phyloP scores from a whole-genome alignment of 768 basidiomycete genomes.

The Lentinula sp. region DNA sequence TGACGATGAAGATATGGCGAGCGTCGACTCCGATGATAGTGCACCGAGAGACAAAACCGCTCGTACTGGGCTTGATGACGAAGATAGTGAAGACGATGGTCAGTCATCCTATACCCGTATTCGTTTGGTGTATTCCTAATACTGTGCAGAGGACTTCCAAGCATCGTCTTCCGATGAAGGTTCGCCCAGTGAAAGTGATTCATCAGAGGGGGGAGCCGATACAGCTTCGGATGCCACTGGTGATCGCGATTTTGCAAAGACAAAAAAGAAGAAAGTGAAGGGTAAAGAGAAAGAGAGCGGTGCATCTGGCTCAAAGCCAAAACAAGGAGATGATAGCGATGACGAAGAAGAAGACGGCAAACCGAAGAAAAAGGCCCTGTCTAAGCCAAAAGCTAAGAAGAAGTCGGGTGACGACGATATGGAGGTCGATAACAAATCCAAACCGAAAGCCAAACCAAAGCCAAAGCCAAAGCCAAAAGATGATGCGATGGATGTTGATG shows the following conservation, averaged over 20 bases:
- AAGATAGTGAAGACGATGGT: conserved; percentile 76
- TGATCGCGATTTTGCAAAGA: conserved; percentile 55
- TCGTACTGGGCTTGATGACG: conserved; percentile 51
- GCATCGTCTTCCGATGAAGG: conserved; percentile 81
- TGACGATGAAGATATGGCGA: conserved; percentile 81
- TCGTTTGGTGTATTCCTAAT: background rate
- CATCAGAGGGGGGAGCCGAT: conserved; percentile 57
- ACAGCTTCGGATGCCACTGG: conserved; percentile 85
- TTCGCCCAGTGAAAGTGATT: conserved; percentile 76
- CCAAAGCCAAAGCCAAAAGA: conserved; percentile 31
- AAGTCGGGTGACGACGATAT: conserved; percentile 27
- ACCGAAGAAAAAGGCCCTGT: conserved; percentile 33
- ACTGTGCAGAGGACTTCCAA: conserved; percentile 75
- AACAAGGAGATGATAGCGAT: conserved; percentile 28
- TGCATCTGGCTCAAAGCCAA: conserved; percentile 24
- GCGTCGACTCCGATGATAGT: conserved; percentile 68
- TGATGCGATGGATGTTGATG: conserved; percentile 46
- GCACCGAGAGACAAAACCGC: conserved; percentile 42
- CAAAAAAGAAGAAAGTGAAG: conserved; percentile 39
- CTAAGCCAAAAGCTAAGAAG: conserved; percentile 45
- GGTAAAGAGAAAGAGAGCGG: conserved; percentile 33
- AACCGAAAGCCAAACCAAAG: conserved; percentile 34
- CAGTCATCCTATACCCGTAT: conserved; percentile 9
- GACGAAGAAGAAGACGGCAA: conserved; percentile 31
- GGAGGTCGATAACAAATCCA: conserved; percentile 29